A percentile compares a stretch with the other conserved stretches of the same genome.
phyloP scores from a whole-genome alignment of 75 land plant species.

The Adiantum capillusveneris region DNA sequence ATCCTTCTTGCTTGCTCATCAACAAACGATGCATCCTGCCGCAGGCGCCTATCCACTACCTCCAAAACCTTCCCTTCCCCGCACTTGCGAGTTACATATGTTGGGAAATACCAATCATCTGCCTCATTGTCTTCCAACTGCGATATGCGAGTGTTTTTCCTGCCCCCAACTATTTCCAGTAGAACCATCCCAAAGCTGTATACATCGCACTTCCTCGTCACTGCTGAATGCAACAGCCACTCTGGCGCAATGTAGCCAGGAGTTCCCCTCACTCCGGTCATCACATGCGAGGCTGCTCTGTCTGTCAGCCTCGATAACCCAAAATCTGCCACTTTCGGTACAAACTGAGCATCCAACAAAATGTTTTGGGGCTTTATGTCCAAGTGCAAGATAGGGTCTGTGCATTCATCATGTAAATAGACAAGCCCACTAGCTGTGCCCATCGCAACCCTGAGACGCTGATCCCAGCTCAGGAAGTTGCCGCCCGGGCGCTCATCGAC shows the following conservation, averaged over 20 bases:
- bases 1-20: background rate
- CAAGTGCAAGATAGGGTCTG: slow-evolving; percentile 25
- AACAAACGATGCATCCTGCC: background rate
- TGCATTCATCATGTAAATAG: slow-evolving; percentile 28
- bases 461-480: slow-evolving; percentile 14
- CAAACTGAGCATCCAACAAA: slow-evolving; percentile 21
- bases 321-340: slow-evolving; percentile 23
- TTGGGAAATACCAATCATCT: slow-evolving; percentile 1
- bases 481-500: background rate
- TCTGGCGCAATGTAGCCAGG: too few species aligned
- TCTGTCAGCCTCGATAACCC: slow-evolving; percentile 29
- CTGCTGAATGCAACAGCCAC: too few species aligned
- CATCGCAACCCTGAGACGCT: slow-evolving; percentile 18
- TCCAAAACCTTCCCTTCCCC: background rate
- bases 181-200: too few species aligned
- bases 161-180: too few species aligned
- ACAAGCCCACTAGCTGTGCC: slow-evolving; percentile 30
- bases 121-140: slow-evolving; percentile 23
- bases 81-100: slow-evolving; percentile 6
- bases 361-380: too few species aligned
- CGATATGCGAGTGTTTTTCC: background rate
- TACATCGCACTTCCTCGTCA: too few species aligned
- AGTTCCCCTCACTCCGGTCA: too few species aligned
- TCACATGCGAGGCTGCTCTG: background rate
- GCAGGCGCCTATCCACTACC: background rate